These are phyloP conservation scores for Phlegmacium glaucopus DNA, from an alignment of 768 basidiomycete species.

Conservation along the genomic window DNA sequence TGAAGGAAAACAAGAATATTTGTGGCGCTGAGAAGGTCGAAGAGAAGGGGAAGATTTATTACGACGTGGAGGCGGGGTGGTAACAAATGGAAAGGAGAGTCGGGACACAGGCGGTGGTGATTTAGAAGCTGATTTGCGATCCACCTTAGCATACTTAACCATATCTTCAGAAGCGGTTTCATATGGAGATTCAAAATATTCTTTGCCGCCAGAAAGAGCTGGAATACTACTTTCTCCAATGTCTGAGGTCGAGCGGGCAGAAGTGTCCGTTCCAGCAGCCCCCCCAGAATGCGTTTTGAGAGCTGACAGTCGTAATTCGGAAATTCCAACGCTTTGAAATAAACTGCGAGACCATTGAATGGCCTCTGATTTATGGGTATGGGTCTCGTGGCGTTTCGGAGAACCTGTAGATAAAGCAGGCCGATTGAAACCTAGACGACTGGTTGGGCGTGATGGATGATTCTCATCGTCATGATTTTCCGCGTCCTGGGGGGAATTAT, in stretches of 20 bases:
- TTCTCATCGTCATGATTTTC: slow-evolving; percentile 16
- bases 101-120: slow-evolving; percentile 22
- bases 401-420: slow-evolving; percentile 11
- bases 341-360: slow-evolving; percentile 16
- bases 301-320: slow-evolving; percentile 10
- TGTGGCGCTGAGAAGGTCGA: slow-evolving; percentile 22
- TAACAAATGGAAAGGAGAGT: slow-evolving; percentile 21
- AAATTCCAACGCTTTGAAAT: slow-evolving; percentile 17
- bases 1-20: slow-evolving; percentile 37
- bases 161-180: slow-evolving; percentile 4
- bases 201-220: neutral
- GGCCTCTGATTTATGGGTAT: slow-evolving; percentile 5
- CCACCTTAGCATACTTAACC: slow-evolving; percentile 14
- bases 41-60: slow-evolving; percentile 12
- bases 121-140: slow-evolving; percentile 19
- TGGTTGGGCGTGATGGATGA: slow-evolving; percentile 41
- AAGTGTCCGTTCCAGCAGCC: neutral
- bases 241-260: neutral
- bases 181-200: slow-evolving; percentile 3
- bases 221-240: neutral
- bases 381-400: slow-evolving; percentile 8
- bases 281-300: slow-evolving; percentile 3
- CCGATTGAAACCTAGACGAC: slow-evolving; percentile 45
- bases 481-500: slow-evolving; percentile 7
- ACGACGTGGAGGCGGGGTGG: slow-evolving; percentile 14